Conservation (phyloP, 2,329 filamentous ascomycete species). For the Trichoderma semiorbis region DNA sequence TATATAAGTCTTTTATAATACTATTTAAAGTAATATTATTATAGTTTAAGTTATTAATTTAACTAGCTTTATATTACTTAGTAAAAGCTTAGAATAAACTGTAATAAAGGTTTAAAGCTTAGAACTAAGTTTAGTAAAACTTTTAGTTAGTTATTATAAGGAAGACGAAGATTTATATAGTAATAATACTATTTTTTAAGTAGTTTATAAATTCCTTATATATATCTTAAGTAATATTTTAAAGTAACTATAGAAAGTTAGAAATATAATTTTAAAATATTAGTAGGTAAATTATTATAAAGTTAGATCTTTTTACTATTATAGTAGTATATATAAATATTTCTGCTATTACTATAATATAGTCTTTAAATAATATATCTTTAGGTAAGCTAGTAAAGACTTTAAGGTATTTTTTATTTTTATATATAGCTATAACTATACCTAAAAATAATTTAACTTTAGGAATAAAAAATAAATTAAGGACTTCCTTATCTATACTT, state of each 20-base stretch:
- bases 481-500: too few relatives aligned
- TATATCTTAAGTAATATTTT: background rate
- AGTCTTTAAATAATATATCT: too few relatives aligned
- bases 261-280: background rate
- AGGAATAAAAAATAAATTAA: too few relatives aligned
- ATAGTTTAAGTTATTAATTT: background rate
- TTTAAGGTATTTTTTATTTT: too few relatives aligned
- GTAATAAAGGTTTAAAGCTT: background rate
- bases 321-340: too few relatives aligned
- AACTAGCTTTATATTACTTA: background rate
- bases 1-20: background rate
- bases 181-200: background rate
- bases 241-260: background rate
- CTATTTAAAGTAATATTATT: background rate
- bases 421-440: too few relatives aligned
- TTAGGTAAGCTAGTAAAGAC: too few relatives aligned
- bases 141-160: background rate
- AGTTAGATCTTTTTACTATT: too few relatives aligned
- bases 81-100: background rate
- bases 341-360: too few relatives aligned
- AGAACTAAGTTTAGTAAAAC: background rate
- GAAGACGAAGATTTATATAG: background rate
- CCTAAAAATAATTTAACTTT: too few relatives aligned
- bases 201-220: background rate
- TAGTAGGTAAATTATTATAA: too few relatives aligned